These are phyloP conservation scores for Aspergillus neotritici DNA, from an alignment of 2,329 filamentous ascomycete genomes.

Conservation along the genomic window DNA sequence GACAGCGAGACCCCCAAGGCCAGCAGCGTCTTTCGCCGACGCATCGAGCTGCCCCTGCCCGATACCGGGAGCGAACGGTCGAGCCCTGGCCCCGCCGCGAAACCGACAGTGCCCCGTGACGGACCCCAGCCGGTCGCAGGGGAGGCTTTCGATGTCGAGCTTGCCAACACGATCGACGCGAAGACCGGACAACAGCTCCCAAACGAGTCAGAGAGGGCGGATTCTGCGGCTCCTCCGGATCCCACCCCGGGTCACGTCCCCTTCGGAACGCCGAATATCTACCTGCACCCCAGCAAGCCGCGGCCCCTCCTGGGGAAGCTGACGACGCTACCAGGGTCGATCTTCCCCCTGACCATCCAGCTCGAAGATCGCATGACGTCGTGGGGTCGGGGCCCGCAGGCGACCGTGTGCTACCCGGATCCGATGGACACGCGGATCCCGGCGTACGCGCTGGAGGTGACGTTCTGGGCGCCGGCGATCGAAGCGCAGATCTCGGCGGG, in stretches of 20 bases:
- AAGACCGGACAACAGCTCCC: constrained; percentile 33
- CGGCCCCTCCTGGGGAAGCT: constrained; percentile 57
- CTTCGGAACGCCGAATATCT: constrained; percentile 6
- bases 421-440: constrained; percentile 65
- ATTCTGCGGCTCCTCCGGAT: constrained; percentile 11
- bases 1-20: constrained; percentile 27
- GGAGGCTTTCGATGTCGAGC: constrained; percentile 29
- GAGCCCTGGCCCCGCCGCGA: constrained; percentile 23
- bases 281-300: constrained; percentile 29
- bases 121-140: constrained; percentile 5
- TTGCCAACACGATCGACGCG: constrained; percentile 41
- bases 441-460: constrained; percentile 72
- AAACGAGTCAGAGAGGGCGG: constrained; percentile 16
- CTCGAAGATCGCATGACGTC: constrained; percentile 63
- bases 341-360: constrained; percentile 57
- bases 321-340: constrained; percentile 60
- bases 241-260: constrained; percentile 3
- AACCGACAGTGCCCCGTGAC: constrained; percentile 4
- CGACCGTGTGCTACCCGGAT: constrained; percentile 62
- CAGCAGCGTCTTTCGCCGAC: constrained; percentile 29
- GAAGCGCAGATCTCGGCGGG: constrained; percentile 54
- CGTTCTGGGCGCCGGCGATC: constrained; percentile 66
- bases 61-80: constrained; percentile 34
- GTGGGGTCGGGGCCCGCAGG: constrained; percentile 68
- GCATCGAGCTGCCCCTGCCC: constrained; percentile 35